Conservation (phyloP, 768 basidiomycete species). For the Jaapia argillacea region DNA sequence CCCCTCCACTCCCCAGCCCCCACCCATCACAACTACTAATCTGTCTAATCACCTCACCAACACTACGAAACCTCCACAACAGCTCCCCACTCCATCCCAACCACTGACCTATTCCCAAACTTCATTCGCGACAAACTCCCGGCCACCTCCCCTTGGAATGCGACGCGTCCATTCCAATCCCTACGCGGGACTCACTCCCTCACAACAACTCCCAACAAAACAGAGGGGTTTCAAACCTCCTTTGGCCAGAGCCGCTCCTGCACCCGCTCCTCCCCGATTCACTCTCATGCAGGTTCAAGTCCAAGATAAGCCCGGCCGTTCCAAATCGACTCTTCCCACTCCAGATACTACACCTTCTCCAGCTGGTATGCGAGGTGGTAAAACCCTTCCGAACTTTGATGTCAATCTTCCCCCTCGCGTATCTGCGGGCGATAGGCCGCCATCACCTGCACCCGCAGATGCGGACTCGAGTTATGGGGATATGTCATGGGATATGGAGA, state of each 20-base stretch:
- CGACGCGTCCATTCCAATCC: too few relatives aligned
- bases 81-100: too few relatives aligned
- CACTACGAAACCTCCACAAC: too few relatives aligned
- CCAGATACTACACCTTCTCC: not conserved
- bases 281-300: not conserved
- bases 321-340: constrained; percentile 1
- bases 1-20: too few relatives aligned
- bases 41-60: too few relatives aligned
- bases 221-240: constrained; percentile 30
- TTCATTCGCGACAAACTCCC: too few relatives aligned
- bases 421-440: constrained; percentile 11
- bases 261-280: not conserved
- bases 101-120: constrained; percentile 9
- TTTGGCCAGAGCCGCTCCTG: constrained; percentile 10
- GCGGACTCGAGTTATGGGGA: constrained; percentile 22
- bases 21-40: too few relatives aligned
- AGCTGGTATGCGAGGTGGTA: not conserved
- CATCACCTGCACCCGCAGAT: too few relatives aligned
- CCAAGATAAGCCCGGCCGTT: not conserved
- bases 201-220: constrained; percentile 17
- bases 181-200: too few relatives aligned
- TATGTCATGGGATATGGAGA: constrained; percentile 25
- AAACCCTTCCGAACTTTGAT: constrained; percentile 1
- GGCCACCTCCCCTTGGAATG: constrained; percentile 29
- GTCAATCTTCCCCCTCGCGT: constrained; percentile 8